Evolutionary conservation across 768 basidiomycete species (phyloP).

Genomic region (Tricholoma sp.): DNA sequence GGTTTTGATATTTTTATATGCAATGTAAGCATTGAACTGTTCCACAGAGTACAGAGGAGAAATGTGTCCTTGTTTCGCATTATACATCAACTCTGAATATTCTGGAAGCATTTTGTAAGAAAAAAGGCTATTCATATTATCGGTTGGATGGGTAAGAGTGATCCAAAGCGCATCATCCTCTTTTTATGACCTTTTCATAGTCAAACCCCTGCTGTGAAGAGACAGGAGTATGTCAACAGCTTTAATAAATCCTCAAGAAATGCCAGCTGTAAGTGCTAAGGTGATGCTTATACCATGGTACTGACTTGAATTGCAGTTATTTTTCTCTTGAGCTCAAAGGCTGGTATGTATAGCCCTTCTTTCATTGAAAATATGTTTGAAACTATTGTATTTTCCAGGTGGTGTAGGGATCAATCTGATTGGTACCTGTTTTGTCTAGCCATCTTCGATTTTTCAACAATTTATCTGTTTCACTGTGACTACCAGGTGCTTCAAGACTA

Average conservation of each 20-base stretch:
- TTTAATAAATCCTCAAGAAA: constrained; percentile 81
- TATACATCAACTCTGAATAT: constrained; percentile 94
- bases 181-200: constrained; percentile 26
- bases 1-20: constrained; percentile 1
- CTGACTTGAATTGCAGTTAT: constrained; percentile 48
- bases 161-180: not conserved
- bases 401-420: constrained; percentile 93
- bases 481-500: constrained; percentile 68
- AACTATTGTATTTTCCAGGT: constrained; percentile 34
- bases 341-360: constrained; percentile 30
- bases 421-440: constrained; percentile 34
- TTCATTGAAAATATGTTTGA: not conserved
- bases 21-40: not conserved
- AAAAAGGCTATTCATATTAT: constrained; percentile 68
- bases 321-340: constrained; percentile 92
- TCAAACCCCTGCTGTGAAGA: constrained; percentile 69
- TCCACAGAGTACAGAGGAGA: constrained; percentile 76
- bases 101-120: constrained; percentile 80
- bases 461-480: not conserved
- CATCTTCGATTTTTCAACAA: not conserved
- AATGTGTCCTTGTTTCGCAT: constrained; percentile 95
- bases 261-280: constrained; percentile 56
- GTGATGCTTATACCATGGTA: not conserved
- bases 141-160: constrained; percentile 78
- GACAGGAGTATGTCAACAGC: constrained; percentile 81